Evolutionary conservation across 2,329 filamentous ascomycete genomes (phyloP), one percentile per base, ranked within the genome.

Genomic region (Penicillium corylophilum): DNA sequence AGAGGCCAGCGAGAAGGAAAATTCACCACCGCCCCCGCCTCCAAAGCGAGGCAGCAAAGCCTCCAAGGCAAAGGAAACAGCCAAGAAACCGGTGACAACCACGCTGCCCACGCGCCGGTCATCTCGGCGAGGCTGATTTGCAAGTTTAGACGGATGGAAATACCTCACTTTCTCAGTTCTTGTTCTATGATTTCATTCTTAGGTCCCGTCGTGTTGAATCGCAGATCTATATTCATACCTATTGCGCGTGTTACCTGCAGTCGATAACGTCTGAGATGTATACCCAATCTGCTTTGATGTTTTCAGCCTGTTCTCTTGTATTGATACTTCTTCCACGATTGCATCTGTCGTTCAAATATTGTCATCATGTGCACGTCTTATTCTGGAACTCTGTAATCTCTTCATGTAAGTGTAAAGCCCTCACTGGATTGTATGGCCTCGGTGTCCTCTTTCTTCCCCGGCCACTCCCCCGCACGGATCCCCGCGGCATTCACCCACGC

Each of bases 41-140:
- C 23, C 52, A 22, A 60, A 54, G 31, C 59, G 55, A 35, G 48
- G 53, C 18, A 38, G 26, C n/a, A 61, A 50, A 40, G 28, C 45
- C 1, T 18, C 53, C 18, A 38, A 38, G 13, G 10, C 46, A 0
- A 60, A 56, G 46, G 45, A 24, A n/a, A 51, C 23, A 16, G 33
- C 45, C 16, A 52, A 56, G 43, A 56, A 61, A 36, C 44, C 55
- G 1, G 52, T 42, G 13, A 50, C 53, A 28, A 56, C 57, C 13
- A 51, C 53, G 23, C 42, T 62, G 35, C 60, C 60, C 20, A 59
- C 60, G 3, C 60, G 60, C 23, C 60, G 60, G 20, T 61, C 57
- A 13, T 62, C 60, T 24, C 59, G 57, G 44, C 60, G 57, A 12
- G 60, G 57, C 39, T 62, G 22, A 47, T 13, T 15, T 6, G n/a